Evolutionary conservation across 176 grass and related monocot genomes (phyloP).

Genomic region (Chloris gayana): DNA sequence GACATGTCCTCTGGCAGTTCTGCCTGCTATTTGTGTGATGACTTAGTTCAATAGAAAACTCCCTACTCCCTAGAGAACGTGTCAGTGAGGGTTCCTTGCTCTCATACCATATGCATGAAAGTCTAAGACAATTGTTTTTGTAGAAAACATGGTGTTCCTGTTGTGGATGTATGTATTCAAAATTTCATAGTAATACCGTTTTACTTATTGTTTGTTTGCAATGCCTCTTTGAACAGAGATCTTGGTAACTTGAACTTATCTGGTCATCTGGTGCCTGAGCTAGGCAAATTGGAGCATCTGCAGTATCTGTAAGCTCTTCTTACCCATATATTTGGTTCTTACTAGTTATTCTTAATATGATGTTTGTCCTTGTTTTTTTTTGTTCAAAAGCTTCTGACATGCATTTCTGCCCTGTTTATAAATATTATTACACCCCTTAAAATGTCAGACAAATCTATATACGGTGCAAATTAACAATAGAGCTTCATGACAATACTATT

Average conservation of each 20-base stretch:
- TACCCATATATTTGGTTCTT: conserved; percentile 22
- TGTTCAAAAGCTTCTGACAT: conserved; percentile 1
- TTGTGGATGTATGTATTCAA: conserved; percentile 20
- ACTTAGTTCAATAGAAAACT: background rate
- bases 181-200: conserved; percentile 20
- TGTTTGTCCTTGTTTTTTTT: background rate
- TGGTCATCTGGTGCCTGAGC: conserved; percentile 85
- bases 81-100: background rate
- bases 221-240: conserved; percentile 54
- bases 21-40: background rate
- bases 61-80: background rate
- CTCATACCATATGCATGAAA: background rate
- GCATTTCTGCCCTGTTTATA: background rate
- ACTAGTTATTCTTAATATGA: conserved; percentile 5
- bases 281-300: conserved; percentile 82
- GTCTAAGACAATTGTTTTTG: background rate
- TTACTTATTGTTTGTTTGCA: conserved; percentile 44
- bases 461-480: background rate
- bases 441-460: background rate
- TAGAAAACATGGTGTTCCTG: conserved; percentile 5
- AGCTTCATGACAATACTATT: background rate
- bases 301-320: conserved; percentile 85
- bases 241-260: conserved; percentile 91
- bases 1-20: background rate
- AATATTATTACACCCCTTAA: background rate